Evolutionary conservation across 2,329 filamentous ascomycete genomes (phyloP).

Genomic region (Lachnellula occidentalis): DNA sequence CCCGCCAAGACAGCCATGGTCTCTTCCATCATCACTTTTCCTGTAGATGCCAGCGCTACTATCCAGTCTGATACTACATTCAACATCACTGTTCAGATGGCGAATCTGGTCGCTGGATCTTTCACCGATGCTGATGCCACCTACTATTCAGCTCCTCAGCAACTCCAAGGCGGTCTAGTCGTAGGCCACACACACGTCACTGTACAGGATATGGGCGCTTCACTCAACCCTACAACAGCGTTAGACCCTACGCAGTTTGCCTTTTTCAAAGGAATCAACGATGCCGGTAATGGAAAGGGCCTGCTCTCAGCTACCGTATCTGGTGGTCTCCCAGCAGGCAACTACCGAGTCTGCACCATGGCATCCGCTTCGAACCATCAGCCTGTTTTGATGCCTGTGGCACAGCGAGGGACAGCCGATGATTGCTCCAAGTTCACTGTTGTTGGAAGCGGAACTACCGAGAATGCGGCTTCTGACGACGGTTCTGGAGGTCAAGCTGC

Average conservation of each 20-base stretch:
- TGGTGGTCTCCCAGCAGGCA: conserved; percentile 37
- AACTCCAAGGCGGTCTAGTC: conserved; percentile 30
- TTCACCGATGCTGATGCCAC: conserved; percentile 36
- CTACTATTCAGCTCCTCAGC: conserved; percentile 36
- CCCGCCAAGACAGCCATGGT: conserved; percentile 29
- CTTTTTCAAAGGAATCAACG: conserved; percentile 40
- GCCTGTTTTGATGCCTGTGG: conserved; percentile 39
- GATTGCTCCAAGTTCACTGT: conserved; percentile 42
- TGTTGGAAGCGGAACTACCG: conserved; percentile 17
- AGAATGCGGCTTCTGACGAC: conserved; percentile 19
- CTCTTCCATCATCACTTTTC: conserved; percentile 26
- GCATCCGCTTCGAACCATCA: conserved; percentile 39
- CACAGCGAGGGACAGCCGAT: conserved; percentile 40
- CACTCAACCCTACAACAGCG: conserved; percentile 27
- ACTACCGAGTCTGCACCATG: conserved; percentile 42
- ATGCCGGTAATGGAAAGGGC: conserved; percentile 35
- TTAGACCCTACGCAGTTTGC: conserved; percentile 32
- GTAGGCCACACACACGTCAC: conserved; percentile 37
- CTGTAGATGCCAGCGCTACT: conserved; percentile 11
- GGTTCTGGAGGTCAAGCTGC: conserved; percentile 16
- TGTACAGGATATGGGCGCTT: conserved; percentile 33
- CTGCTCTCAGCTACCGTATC: conserved; percentile 34
- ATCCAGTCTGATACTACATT: conserved; percentile 14
- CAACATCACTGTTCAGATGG: conserved; percentile 32
- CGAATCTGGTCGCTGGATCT: conserved; percentile 32